Base-by-base conservation (phyloP, 2,329 filamentous ascomycete species). In the Pseudogymnoascus sp. region DNA sequence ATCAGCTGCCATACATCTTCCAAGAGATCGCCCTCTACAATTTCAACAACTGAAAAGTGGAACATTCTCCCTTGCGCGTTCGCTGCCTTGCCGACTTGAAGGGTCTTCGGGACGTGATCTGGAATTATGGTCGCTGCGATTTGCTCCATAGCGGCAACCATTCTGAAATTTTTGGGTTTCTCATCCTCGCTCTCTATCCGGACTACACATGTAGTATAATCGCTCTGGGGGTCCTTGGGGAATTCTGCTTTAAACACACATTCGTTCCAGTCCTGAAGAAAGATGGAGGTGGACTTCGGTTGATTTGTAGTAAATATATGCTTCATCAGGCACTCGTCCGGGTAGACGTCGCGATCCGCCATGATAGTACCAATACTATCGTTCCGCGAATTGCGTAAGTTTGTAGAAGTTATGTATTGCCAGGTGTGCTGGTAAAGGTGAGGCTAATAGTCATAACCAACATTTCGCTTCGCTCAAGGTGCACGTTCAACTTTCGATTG, bases 1-100 rank as follows among this genome's bases (percentile, higher is more conserved):
- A 67, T 63, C 57, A 57, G 37, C 51, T 65, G 60, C 65, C 63
- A 66, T n/a, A 61, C 63, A 57, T 66, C 61, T 57, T 66, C 65
- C 51, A 67, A 64, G 57, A 64, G 61, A 41, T 61, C 57, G 37
- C 61, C 64, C 16, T 65, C 64, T 19, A 67, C 48, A 39, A 67
- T 13, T 61, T 65, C 57, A 62, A 64, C 48, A 34, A 67, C 64
- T 13, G 65, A 65, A 48, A 62, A 67, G 23, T 65, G 48, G 54
- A 66, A 65, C 23, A 54, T 63, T 63, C 61, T 37, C 61, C 65
- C 63, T 62, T 65, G 37, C 16, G 23, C 60, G 23, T 63, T 66
- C 28, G 43, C 43, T 16, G 54, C 60, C 37, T 65, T 64, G 80
- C 76, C 6, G 48, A 65, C n/a, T 63, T 43, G 61, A 63, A 60